Base-by-base conservation (phyloP, 2,329 filamentous ascomycete species). In the Ploettnerulaceae sp. region DNA sequence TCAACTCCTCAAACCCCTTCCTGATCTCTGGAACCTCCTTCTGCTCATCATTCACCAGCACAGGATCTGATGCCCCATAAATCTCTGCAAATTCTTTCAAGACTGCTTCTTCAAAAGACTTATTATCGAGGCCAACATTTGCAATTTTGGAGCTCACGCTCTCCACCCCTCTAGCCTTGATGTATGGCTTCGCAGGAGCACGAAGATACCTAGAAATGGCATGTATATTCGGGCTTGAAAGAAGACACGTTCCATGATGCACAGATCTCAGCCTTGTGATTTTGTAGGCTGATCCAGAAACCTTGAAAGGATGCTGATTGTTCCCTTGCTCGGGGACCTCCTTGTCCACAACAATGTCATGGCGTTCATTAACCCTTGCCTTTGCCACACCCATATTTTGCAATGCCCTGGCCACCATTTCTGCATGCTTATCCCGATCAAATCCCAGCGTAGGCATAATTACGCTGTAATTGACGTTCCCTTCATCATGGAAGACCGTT, bases 211-310 rank as follows among this genome's bases (percentile, higher is more conserved):
- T 67, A 1, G 82, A 79, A 21, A 97, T 85, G 31, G 72, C 68
- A 22, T 70, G 65, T 32, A 97, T 70, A 61, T 95, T 86, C 2
- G 84, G 84, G 44, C 87, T 90, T 25, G 76, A 73, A 2, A 97
- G 72, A 33, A 98, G 73, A 60, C 89, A 93, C 0, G 93, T 98
- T 6, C 90, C 93, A 66, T 98, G 93, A 66, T 98, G 93, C 48
- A 98, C 72, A 6, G 89, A 84, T 34, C 91, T 77, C 38, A 79
- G 71, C 18, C 86, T 75, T 0, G 87, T 96, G 44, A 98, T 73
- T 67, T 97, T 97, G 69, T 95, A 98, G 8, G 93, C 93, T 0
- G 89, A 96, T 1, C 93, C 93, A 0, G 89, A 95, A 8, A 97
- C 77, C 66, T 98, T 98, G 62, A 83, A 79, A 53, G 24, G 51